These are phyloP conservation scores for Nyssa sinensis DNA, from an alignment of 148 eudicot species.

Conservation along the genomic window DNA sequence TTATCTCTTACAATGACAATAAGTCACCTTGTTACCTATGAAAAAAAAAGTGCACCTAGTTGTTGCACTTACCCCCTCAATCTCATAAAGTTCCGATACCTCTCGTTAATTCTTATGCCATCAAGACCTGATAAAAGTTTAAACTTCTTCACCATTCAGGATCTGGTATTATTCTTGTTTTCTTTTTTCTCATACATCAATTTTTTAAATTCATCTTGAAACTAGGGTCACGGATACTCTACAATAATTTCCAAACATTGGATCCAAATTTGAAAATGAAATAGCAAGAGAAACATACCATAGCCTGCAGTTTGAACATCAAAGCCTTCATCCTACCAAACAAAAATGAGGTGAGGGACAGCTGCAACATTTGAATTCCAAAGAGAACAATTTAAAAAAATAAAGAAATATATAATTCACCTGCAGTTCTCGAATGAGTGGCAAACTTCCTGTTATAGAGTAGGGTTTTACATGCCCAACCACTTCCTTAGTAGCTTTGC, in stretches of 20 bases:
- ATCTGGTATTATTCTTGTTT: neutral
- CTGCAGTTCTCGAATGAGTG: conserved; percentile 89
- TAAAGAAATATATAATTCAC: conserved; percentile 27
- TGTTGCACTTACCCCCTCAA: no score
- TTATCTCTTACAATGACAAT: no score
- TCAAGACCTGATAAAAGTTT: neutral
- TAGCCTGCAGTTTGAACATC: conserved; percentile 98
- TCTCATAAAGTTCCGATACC: no score
- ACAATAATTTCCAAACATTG: neutral
- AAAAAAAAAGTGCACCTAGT: no score
- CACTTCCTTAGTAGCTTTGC: conserved; percentile 94
- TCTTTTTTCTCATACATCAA: neutral
- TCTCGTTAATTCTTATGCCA: no score
- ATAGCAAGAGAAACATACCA: conserved; percentile 45
- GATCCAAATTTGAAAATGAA: neutral
- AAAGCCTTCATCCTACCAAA: conserved; percentile 88
- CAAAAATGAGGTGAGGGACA: conserved; percentile 1
- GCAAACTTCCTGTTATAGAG: conserved; percentile 94
- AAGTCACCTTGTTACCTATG: no score
- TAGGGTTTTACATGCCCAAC: conserved; percentile 94
- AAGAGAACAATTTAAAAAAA: neutral
- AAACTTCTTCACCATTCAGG: no score
- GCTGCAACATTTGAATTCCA: neutral
- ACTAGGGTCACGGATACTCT: neutral
- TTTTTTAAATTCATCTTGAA: neutral